These are phyloP conservation scores for Penicillium parvum DNA, from an alignment of 495 filamentous ascomycete genomes.

Conservation along the genomic window DNA sequence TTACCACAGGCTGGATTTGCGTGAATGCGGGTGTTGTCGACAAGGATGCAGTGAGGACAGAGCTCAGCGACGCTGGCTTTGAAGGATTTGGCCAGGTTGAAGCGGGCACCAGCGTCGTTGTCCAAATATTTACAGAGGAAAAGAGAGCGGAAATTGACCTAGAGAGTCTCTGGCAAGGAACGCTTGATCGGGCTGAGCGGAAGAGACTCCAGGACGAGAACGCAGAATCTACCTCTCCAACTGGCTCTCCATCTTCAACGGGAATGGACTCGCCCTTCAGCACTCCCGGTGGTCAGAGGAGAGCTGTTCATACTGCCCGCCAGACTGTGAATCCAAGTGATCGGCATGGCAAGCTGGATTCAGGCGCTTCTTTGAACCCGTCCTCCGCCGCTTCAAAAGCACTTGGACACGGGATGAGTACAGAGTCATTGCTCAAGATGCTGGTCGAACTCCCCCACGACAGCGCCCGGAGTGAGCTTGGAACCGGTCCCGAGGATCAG, in stretches of 20 bases:
- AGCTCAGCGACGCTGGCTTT: constrained; percentile 40
- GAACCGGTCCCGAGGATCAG: constrained; percentile 35
- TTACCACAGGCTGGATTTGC: constrained; percentile 92
- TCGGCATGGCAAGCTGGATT: background rate
- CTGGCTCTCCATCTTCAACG: constrained; percentile 14
- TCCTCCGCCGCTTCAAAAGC: constrained; percentile 1
- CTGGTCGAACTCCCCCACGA: constrained; percentile 28
- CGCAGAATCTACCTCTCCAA: background rate
- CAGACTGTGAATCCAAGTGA: background rate
- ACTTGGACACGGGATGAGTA: constrained; percentile 7
- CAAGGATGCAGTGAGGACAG: constrained; percentile 35
- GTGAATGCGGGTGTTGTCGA: constrained; percentile 77
- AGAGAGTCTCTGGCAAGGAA: constrained; percentile 70
- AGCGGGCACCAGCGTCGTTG: constrained; percentile 62
- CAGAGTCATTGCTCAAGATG: constrained; percentile 31
- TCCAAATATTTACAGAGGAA: constrained; percentile 86
- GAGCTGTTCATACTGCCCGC: constrained; percentile 18
- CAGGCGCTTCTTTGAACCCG: background rate
- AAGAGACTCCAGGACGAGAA: constrained; percentile 28
- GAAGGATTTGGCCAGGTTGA: constrained; percentile 69
- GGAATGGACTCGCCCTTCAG: constrained; percentile 15
- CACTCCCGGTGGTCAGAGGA: constrained; percentile 13
- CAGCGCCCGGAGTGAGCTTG: constrained; percentile 33
- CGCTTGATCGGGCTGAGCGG: constrained; percentile 40
- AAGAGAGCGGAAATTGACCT: constrained; percentile 80